Conservation (phyloP, 371 early-diverging fungal genomes). For the Lichtheimia ornata region DNA sequence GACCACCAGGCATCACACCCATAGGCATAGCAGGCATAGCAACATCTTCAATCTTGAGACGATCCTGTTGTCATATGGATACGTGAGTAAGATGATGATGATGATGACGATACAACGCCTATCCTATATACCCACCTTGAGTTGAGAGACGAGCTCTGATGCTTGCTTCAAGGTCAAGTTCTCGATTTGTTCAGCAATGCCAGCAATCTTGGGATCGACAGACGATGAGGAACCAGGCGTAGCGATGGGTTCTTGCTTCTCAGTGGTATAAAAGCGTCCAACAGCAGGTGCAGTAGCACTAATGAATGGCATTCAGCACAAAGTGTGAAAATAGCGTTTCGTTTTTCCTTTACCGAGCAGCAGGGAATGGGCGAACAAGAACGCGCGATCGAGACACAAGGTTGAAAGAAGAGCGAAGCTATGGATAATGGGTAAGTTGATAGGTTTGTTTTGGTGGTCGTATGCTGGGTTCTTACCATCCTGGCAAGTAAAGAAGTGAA, state of each 20-base stretch:
- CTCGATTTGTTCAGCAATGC: conserved; percentile 89
- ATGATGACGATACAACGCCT: too few relatives aligned
- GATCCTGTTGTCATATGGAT: conserved; percentile 47
- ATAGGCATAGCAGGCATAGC: conserved; percentile 82
- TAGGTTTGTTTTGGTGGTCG: too few relatives aligned
- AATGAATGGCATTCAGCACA: background rate
- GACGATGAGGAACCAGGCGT: conserved; percentile 60
- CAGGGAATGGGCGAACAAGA: too few relatives aligned
- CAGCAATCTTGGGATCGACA: conserved; percentile 73
- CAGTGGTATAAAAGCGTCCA: conserved; percentile 44
- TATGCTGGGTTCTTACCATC: too few relatives aligned
- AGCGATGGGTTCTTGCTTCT: conserved; percentile 44
- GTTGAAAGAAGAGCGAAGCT: too few relatives aligned
- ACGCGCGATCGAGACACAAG: too few relatives aligned
- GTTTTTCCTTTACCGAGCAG: too few relatives aligned
- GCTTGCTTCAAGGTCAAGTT: conserved; percentile 90
- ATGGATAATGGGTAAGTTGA: too few relatives aligned
- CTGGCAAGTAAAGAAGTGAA: too few relatives aligned
- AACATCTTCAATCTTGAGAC: conserved; percentile 91
- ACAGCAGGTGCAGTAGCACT: conserved; percentile 30
- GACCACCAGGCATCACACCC: conserved; percentile 62
- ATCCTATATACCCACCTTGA: conserved; percentile 66
- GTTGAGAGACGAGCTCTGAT: conserved; percentile 80
- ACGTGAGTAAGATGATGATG: background rate
- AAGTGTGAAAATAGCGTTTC: too few relatives aligned